A percentile compares a stretch with the other conserved stretches of the same genome.
Evolutionary conservation across 768 basidiomycete genomes (phyloP).

Genomic region (Suillus clintonianus): DNA sequence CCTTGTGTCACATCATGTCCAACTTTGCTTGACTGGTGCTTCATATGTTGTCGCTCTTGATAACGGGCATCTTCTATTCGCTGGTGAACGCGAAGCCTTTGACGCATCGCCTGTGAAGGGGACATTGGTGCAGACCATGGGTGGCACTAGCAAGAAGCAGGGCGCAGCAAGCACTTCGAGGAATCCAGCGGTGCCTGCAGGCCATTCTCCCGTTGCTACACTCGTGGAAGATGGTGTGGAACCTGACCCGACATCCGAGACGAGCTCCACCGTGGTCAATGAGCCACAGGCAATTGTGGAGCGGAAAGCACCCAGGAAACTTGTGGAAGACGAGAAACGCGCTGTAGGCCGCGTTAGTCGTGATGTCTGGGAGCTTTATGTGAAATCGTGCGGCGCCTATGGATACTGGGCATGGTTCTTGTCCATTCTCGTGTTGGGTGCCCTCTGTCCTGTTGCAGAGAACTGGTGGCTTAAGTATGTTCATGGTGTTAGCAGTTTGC

Average conservation of each 20-base stretch:
- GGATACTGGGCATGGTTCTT: slow-evolving; percentile 61
- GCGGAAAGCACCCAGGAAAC: slow-evolving; percentile 67
- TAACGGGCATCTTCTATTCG: slow-evolving; percentile 66
- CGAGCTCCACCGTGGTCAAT: slow-evolving; percentile 43
- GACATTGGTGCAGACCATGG: slow-evolving; percentile 62
- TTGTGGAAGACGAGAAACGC: slow-evolving; percentile 83
- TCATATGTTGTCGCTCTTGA: slow-evolving; percentile 82
- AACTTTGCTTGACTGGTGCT: slow-evolving; percentile 81
- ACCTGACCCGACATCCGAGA: slow-evolving; percentile 36
- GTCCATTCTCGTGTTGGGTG: slow-evolving; percentile 53
- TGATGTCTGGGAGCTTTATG: slow-evolving; percentile 66
- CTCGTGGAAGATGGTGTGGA: slow-evolving; percentile 17
- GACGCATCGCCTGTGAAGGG: slow-evolving; percentile 64
- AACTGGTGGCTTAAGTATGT: slow-evolving; percentile 68
- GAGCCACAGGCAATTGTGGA: slow-evolving; percentile 38
- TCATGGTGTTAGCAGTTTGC: neutral
- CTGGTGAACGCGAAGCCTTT: slow-evolving; percentile 68
- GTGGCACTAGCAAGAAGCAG: slow-evolving; percentile 42
- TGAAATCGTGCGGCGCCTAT: slow-evolving; percentile 50
- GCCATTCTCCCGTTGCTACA: slow-evolving; percentile 19
- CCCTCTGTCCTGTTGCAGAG: slow-evolving; percentile 67
- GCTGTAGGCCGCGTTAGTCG: slow-evolving; percentile 69
- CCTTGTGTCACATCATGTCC: slow-evolving; percentile 93
- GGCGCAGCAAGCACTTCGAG: slow-evolving; percentile 31
- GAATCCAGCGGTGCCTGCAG: slow-evolving; percentile 5